Percentiles rank a stretch among this genome's conserved stretches.
Evolutionary conservation across 768 basidiomycete genomes (phyloP).

Genomic region (Hericium alpestre): DNA sequence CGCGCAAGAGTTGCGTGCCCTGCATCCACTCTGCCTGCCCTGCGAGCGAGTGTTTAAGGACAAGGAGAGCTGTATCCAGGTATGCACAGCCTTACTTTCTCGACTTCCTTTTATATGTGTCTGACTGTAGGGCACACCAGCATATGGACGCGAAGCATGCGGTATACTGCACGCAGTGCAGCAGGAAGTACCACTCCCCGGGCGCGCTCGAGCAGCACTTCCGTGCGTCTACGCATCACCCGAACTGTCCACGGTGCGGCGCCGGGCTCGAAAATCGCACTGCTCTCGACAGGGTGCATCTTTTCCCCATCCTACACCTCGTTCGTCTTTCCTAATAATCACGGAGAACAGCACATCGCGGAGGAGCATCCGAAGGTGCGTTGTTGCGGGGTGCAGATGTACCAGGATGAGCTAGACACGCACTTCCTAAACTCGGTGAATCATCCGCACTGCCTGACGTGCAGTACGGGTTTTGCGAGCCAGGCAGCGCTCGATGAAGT

Average conservation of each 20-base stretch:
- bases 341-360: not conserved
- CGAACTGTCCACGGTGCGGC: not conserved
- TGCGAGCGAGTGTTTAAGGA: not conserved
- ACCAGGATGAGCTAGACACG: not conserved
- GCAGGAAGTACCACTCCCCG: not conserved
- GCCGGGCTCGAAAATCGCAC: not conserved
- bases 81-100: not conserved
- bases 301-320: not conserved
- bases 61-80: not conserved
- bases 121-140: not conserved
- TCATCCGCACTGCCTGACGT: not conserved
- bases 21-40: not conserved
- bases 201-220: not conserved
- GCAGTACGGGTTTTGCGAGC: not conserved
- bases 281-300: not conserved
- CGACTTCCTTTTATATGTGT: not conserved
- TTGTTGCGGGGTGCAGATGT: slow-evolving; percentile 2
- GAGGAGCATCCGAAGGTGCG: not conserved
- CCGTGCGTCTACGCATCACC: not conserved
- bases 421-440: not conserved
- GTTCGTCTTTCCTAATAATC: not conserved
- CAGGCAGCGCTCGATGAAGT: not conserved
- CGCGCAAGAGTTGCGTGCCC: not conserved
- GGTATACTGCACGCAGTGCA: not conserved
- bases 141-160: not conserved